Percentiles rank a stretch among this genome's conserved stretches.
These are phyloP conservation scores for Aspergillus coremiiformis DNA, from an alignment of 495 filamentous ascomycete species.

Conservation along the genomic window DNA sequence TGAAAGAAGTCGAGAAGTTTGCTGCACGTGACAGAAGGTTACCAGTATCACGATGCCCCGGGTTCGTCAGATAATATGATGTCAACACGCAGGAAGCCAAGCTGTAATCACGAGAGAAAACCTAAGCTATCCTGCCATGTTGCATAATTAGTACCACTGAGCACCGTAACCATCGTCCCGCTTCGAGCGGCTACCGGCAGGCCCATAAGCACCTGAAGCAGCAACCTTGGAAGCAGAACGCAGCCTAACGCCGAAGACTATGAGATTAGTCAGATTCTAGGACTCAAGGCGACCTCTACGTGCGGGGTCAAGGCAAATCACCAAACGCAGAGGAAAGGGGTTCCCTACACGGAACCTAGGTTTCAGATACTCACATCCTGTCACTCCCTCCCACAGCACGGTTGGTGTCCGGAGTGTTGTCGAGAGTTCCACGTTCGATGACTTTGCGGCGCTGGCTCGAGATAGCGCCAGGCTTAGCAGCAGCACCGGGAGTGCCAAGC, in stretches of 20 bases:
- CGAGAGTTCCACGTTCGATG: conserved; percentile 62
- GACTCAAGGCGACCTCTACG: conserved; percentile 62
- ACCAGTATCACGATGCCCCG: conserved; percentile 26
- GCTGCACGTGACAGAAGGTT: conserved; percentile 29
- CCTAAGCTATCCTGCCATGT: conserved; percentile 27
- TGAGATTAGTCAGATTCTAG: conserved; percentile 73
- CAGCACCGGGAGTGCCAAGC: conserved; percentile 50
- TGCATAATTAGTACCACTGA: conserved; percentile 55
- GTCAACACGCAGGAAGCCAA: conserved; percentile 28
- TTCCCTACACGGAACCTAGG: conserved; percentile 92
- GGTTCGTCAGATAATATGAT: conserved; percentile 27
- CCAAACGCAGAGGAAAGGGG: conserved; percentile 69
- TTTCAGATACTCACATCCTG: conserved; percentile 95
- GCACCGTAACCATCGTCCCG: conserved; percentile 56
- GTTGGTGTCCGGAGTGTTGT: conserved; percentile 78
- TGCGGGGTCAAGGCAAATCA: conserved; percentile 72
- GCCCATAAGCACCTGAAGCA: conserved; percentile 56
- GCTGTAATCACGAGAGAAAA: conserved; percentile 15
- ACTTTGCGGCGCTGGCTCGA: conserved; percentile 80
- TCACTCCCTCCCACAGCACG: conserved; percentile 86
- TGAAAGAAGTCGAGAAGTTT: conserved; percentile 35
- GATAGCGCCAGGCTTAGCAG: conserved; percentile 63
- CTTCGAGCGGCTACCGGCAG: conserved; percentile 68
- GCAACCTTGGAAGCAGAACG: conserved; percentile 87
- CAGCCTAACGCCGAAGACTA: conserved; percentile 90